These are phyloP conservation scores for Xerocomellus chrysenteron DNA, from an alignment of 768 basidiomycete species.

Conservation along the genomic window DNA sequence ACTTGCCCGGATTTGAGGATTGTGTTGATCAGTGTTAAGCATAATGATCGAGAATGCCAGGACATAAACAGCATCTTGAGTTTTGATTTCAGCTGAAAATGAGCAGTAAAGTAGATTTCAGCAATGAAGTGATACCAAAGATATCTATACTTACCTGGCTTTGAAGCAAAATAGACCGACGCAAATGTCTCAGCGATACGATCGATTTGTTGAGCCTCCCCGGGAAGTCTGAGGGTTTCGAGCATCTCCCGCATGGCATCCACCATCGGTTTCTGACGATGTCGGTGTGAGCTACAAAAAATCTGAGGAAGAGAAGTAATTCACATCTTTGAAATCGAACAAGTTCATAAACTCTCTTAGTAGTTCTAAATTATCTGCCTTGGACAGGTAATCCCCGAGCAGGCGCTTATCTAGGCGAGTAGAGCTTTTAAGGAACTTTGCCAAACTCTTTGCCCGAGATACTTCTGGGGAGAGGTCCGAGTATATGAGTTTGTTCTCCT, in stretches of 20 bases:
- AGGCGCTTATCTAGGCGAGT: slow-evolving; percentile 88
- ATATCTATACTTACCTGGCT: slow-evolving; percentile 54
- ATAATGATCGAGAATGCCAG: slow-evolving; percentile 94
- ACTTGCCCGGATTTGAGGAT: slow-evolving; percentile 84
- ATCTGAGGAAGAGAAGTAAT: slow-evolving; percentile 22
- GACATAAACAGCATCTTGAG: slow-evolving; percentile 91
- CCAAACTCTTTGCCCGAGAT: slow-evolving; percentile 67
- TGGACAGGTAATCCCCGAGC: slow-evolving; percentile 90
- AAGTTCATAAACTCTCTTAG: slow-evolving; percentile 84
- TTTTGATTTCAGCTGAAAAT: slow-evolving; percentile 76
- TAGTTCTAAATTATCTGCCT: slow-evolving; percentile 81
- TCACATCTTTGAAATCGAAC: slow-evolving; percentile 87
- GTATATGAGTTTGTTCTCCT: slow-evolving; percentile 90
- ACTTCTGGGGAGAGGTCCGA: slow-evolving; percentile 55
- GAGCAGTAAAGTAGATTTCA: background rate
- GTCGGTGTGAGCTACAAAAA: slow-evolving; percentile 1
- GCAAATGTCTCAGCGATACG: slow-evolving; percentile 96
- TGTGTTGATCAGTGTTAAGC: slow-evolving; percentile 97
- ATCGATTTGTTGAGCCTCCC: slow-evolving; percentile 90
- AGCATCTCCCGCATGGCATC: slow-evolving; percentile 95
- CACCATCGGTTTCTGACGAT: slow-evolving; percentile 80
- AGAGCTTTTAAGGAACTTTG: slow-evolving; percentile 81
- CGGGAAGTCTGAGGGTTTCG: slow-evolving; percentile 91
- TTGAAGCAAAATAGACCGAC: slow-evolving; percentile 80
- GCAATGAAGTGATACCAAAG: background rate